Conservation (phyloP, 2,329 filamentous ascomycete species). For the Rachicladosporium sp. region DNA sequence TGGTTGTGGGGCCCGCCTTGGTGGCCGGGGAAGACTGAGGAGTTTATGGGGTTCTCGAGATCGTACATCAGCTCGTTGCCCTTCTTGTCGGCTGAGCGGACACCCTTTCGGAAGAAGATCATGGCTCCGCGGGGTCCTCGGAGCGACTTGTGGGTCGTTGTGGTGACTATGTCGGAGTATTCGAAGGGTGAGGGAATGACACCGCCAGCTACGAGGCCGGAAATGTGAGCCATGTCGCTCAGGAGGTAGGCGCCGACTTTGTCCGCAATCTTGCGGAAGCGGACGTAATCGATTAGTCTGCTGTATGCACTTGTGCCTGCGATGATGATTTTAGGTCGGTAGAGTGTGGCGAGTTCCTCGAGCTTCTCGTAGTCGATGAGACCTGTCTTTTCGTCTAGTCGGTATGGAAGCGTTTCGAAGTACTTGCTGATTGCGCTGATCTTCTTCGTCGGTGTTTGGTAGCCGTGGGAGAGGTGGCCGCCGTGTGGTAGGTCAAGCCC, state of each 20-base stretch:
- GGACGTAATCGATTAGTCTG: conserved; percentile 86
- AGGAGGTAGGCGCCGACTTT: conserved; percentile 87
- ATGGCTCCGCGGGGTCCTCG: conserved; percentile 90
- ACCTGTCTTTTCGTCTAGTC: conserved; percentile 77
- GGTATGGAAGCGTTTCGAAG: conserved; percentile 95
- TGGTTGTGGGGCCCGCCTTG: conserved; percentile 98
- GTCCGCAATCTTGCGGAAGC: conserved; percentile 81
- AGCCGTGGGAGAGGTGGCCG: conserved; percentile 90
- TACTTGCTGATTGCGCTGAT: conserved; percentile 99
- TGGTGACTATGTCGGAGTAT: conserved; percentile 88
- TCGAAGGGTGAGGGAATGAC: conserved; percentile 83
- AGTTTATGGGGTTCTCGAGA: conserved; percentile 86
- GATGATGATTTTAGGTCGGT: conserved; percentile 90
- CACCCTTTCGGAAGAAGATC: conserved; percentile 96
- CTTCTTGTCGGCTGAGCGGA: conserved; percentile 71
- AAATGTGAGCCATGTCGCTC: conserved; percentile 96
- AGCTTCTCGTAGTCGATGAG: conserved; percentile 91
- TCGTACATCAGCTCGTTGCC: conserved; percentile 80
- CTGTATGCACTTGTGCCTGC: conserved; percentile 94
- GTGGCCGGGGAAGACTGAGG: conserved; percentile 93
- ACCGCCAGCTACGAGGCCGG: conserved; percentile 81
- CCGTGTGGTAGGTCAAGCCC: conserved; percentile 89
- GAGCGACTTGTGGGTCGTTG: conserved; percentile 94
- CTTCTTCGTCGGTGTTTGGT: conserved; percentile 92
- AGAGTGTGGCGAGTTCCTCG: conserved; percentile 74